Percentiles rank a stretch among this genome's conserved stretches.
Conservation (phyloP, 306 rosid genomes). For the Trifolium repens region DNA sequence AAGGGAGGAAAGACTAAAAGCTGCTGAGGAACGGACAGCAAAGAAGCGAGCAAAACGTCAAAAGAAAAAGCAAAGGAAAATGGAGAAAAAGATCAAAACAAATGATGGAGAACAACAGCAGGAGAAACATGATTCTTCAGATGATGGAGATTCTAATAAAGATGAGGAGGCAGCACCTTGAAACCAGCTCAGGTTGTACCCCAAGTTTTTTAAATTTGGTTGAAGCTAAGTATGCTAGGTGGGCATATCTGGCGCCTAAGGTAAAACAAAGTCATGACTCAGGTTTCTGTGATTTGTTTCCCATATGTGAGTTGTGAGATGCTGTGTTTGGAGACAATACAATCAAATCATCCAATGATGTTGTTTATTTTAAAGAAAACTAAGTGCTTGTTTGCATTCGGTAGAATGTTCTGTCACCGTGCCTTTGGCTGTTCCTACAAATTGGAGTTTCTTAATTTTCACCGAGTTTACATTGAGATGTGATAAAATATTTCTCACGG, state of each 20-base stretch:
- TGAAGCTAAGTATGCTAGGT: conserved; percentile 16
- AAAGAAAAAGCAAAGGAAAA: conserved; percentile 83
- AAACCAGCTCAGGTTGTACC: conserved; percentile 39
- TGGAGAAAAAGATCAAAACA: conserved; percentile 66
- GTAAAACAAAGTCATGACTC: conserved; percentile 22
- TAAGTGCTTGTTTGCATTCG: background rate
- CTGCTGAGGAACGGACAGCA: conserved; percentile 84
- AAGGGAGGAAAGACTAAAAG: conserved; percentile 86
- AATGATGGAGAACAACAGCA: conserved; percentile 57
- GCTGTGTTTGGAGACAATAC: conserved; percentile 12
- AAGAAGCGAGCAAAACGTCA: conserved; percentile 86
- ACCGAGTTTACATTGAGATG: too few relatives aligned
- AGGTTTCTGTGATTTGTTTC: conserved; percentile 26
- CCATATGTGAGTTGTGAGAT: conserved; percentile 18
- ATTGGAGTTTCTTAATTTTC: too few relatives aligned
- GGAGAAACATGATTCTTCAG: conserved; percentile 65
- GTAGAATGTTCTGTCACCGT: background rate
- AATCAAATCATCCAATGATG: conserved; percentile 13
- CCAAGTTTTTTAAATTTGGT: conserved; percentile 16
- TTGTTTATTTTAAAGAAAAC: conserved; percentile 10
- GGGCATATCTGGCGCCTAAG: conserved; percentile 16
- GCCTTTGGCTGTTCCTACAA: background rate
- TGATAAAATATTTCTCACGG: background rate
- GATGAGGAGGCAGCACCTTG: conserved; percentile 54
- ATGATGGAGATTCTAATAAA: conserved; percentile 61